Evolutionary conservation across 2,329 filamentous ascomycete genomes (phyloP).

Genomic region (Stemphylium beticola): DNA sequence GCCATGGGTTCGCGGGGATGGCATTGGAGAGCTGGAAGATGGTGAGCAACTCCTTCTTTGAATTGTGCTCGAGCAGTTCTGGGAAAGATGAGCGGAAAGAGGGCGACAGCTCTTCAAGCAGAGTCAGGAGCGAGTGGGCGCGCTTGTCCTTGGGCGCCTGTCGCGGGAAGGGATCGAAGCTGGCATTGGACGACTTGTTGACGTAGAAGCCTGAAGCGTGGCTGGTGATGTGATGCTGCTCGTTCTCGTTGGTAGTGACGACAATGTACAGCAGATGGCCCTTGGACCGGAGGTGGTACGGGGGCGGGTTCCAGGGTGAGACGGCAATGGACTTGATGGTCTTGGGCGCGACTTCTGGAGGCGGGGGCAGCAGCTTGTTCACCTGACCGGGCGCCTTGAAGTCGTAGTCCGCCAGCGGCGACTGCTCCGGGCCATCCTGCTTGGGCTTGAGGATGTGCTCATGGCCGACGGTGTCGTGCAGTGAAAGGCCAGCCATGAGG

Average conservation of each 20-base stretch:
- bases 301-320: slow-evolving; percentile 95
- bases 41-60: slow-evolving; percentile 82
- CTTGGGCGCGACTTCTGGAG: slow-evolving; percentile 75
- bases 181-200: slow-evolving; percentile 93
- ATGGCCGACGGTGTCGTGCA: slow-evolving; percentile 78
- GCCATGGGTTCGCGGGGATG: slow-evolving; percentile 89
- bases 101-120: slow-evolving; percentile 80
- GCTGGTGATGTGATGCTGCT: slow-evolving; percentile 91
- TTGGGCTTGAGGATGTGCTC: slow-evolving; percentile 39
- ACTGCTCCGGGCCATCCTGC: slow-evolving; percentile 42
- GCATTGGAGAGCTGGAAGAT: slow-evolving; percentile 97
- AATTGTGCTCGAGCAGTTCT: slow-evolving; percentile 82
- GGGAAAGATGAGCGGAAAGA: slow-evolving; percentile 80
- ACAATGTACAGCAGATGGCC: slow-evolving; percentile 92
- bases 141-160: slow-evolving; percentile 76
- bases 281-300: slow-evolving; percentile 86
- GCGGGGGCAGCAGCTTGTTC: slow-evolving; percentile 71
- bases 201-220: slow-evolving; percentile 96
- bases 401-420: slow-evolving; percentile 71
- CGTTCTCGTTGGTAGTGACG: slow-evolving; percentile 89
- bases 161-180: slow-evolving; percentile 89
- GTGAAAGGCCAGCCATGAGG: slow-evolving; percentile 80
- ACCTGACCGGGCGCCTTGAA: slow-evolving; percentile 73
- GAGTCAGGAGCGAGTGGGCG: slow-evolving; percentile 83
- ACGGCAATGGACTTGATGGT: slow-evolving; percentile 88